Evolutionary conservation across 768 basidiomycete genomes (phyloP), one percentile per base, ranked within the genome.

Genomic region (Dacryopinax primogenitus): DNA sequence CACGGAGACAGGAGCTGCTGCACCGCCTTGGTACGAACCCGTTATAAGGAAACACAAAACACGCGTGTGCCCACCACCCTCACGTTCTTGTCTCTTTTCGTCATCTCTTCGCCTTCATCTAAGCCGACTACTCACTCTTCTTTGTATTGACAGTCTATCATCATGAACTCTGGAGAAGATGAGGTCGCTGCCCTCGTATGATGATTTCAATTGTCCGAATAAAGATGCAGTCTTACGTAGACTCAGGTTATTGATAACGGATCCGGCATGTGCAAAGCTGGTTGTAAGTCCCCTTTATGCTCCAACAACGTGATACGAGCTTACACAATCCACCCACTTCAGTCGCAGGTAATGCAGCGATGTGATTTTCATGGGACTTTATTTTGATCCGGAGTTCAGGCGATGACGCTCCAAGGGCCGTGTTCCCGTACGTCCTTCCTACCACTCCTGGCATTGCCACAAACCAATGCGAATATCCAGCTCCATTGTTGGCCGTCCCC

Each of bases 181-280:
- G 84, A 86, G 74, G 81, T 84, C 62, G 82, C 84, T 66, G 83
- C 79, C 71, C 77, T 81, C 73, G 79, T 81, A 71, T 67, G 78
- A 74, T 36, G 4, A 63, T 18, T 2, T 36, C 34, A 18, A 41
- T 28, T 62, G 15, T 21, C 33, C 47, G 63, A 44, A 35, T 41
- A 45, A 51, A 67, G 61, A 67, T 62, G 37, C 45, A 21, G n/a
- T 33, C 33, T 28, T 33, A 37, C 30, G 15, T 37, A 23, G 16
- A 26, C 41, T 30, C 26, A 61, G 68, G 88, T 90, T 77, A 87
- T 90, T 75, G 88, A 92, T 78, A 90, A 90, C 77, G 92, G 91
- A 74, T 97, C 94, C 74, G 95, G 94, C 79, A 98, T 97, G 94
- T 97, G 94, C 88, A 98, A 98, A 82, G 95, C 95, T 84, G 95